phyloP scores from a whole-genome alignment of 306 rosid genomes.

The Amphicarpaea edgeworthii region DNA sequence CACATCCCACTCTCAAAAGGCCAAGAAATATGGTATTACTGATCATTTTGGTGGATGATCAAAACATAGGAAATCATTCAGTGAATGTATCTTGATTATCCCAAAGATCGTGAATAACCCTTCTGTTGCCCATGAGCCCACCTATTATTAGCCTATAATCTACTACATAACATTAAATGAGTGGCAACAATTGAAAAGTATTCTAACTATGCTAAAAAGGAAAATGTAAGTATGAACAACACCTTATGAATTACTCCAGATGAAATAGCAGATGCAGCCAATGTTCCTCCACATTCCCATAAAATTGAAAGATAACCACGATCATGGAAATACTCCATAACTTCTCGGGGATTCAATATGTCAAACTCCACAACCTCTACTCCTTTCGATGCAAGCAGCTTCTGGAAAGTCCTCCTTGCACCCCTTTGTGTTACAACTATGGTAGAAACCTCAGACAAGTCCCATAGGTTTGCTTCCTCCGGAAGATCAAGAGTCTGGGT shows the following conservation, averaged over 20 bases:
- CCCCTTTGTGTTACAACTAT: conserved; percentile 95
- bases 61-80: not conserved
- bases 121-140: not conserved
- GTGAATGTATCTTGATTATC: conserved; percentile 11
- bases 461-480: conserved; percentile 87
- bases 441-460: conserved; percentile 75
- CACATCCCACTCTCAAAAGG: conserved; percentile 1
- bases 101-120: not conserved
- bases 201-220: not conserved
- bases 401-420: conserved; percentile 87
- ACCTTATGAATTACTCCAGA: conserved; percentile 93
- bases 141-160: conserved; percentile 4
- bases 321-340: conserved; percentile 90
- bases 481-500: conserved; percentile 84
- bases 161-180: not conserved
- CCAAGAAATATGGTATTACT: conserved; percentile 11
- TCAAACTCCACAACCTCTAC: conserved; percentile 97
- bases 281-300: conserved; percentile 97
- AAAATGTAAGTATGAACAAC: conserved; percentile 20
- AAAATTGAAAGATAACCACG: conserved; percentile 91
- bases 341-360: conserved; percentile 78
- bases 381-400: conserved; percentile 93
- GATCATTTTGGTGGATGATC: not conserved
- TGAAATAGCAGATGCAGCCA: conserved; percentile 94
- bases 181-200: conserved; percentile 11